Conservation (phyloP, 78 protist species). For the Dictyostelium brefeldianum region DNA sequence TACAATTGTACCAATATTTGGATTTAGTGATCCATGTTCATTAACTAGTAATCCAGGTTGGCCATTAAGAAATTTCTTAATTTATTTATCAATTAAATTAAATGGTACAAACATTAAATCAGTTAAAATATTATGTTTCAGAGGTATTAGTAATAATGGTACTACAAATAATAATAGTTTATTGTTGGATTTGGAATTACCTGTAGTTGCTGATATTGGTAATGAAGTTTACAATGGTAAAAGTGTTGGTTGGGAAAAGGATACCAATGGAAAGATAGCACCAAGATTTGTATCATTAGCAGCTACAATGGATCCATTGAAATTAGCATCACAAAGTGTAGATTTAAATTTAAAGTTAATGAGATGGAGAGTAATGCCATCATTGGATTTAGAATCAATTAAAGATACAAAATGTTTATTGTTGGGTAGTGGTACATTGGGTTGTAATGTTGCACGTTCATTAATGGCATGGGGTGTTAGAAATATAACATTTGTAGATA, state of each 20-base stretch:
- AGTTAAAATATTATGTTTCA: conserved; percentile 9
- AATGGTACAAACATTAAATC: not conserved
- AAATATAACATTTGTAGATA: conserved; percentile 96
- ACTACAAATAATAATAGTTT: not conserved
- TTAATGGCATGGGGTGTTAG: conserved; percentile 98
- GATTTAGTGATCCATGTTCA: conserved; percentile 85
- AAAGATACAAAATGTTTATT: conserved; percentile 90
- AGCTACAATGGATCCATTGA: conserved; percentile 71
- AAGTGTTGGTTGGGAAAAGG: conserved; percentile 94
- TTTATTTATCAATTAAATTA: not conserved
- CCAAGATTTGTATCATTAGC: conserved; percentile 86
- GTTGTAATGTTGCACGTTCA: conserved; percentile 98
- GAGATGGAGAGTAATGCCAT: conserved; percentile 98
- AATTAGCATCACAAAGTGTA: conserved; percentile 82
- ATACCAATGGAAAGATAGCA: conserved; percentile 81
- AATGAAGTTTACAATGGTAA: not conserved
- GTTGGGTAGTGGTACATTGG: conserved; percentile 99
- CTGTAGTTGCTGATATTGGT: not conserved
- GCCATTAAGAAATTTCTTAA: conserved; percentile 91
- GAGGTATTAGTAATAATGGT: not conserved
- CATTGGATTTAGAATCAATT: conserved; percentile 91
- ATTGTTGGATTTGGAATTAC: not conserved
- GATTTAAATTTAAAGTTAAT: conserved; percentile 96
- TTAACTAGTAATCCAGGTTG: conserved; percentile 89
- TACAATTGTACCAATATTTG: conserved; percentile 23